These are phyloP conservation scores for Wickerhamomyces canadensis DNA, from an alignment of 805 yeast genomes.

Conservation along the genomic window DNA sequence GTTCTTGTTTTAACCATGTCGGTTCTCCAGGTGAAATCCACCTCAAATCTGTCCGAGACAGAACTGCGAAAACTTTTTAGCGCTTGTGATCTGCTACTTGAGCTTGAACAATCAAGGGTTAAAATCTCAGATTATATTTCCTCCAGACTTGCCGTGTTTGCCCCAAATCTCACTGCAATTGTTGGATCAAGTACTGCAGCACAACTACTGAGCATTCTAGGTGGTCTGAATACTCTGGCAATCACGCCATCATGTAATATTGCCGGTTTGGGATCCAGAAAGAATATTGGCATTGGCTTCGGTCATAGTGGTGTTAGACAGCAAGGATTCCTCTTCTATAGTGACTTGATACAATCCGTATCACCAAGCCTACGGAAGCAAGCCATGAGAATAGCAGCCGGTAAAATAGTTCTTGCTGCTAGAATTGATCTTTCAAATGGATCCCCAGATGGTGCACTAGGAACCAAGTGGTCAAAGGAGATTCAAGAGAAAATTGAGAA, in stretches of 20 bases:
- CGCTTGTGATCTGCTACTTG: constrained; percentile 43
- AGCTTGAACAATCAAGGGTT: constrained; percentile 37
- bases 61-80: constrained; percentile 34
- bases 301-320: constrained; percentile 47
- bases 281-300: constrained; percentile 32
- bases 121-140: constrained; percentile 52
- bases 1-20: constrained; percentile 71
- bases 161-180: constrained; percentile 75
- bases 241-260: constrained; percentile 78
- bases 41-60: constrained; percentile 24
- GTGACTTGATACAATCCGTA: constrained; percentile 52
- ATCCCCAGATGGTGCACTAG: constrained; percentile 44
- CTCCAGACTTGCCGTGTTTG: constrained; percentile 47
- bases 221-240: constrained; percentile 64
- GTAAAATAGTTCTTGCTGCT: constrained; percentile 76
- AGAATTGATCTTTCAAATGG: constrained; percentile 60
- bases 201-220: constrained; percentile 60
- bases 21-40: constrained; percentile 41
- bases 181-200: constrained; percentile 72
- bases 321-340: constrained; percentile 63
- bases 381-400: constrained; percentile 74
- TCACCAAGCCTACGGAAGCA: constrained; percentile 57
- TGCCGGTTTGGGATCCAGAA: constrained; percentile 65
- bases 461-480: constrained; percentile 54
- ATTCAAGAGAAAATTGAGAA: constrained; percentile 62